Base-by-base conservation (phyloP, 495 filamentous ascomycete species). In the Acidomyces sp. region DNA sequence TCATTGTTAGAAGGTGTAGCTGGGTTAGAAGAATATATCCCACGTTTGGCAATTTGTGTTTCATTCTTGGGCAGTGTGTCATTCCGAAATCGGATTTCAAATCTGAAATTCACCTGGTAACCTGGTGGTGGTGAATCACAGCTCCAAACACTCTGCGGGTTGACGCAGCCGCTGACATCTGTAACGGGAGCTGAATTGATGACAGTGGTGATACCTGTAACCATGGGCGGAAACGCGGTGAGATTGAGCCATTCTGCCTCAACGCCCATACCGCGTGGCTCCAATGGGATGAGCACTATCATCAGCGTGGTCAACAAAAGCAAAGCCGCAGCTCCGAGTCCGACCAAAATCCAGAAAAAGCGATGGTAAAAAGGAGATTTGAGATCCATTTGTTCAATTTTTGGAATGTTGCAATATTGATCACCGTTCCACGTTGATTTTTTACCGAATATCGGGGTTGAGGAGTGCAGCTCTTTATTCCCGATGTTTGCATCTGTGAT, bases 151-250 rank as follows among this genome's bases (percentile, higher is more conserved):
- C 78, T 78, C 0, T 71, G 54, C 4, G 82, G 78, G 2, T 61
- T 60, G 18, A 85, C 72, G 46, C 86, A 94, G 3, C 68, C 72
- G 3, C 74, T 71, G 15, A 68, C 67, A 10, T 71, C 60, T 1
- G 64, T 54, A 1, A 70, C 64, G 25, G 75, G 63, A 24, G 78
- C 69, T 2, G 85, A 70, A 2, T 73, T 75, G 2, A 76, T 68
- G 20, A 94, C 69, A 0, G 85, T 92, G 21, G 76, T 66, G 38
- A 92, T 66, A 1, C 86, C 86, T 0, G 81, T 86, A 6, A 80
- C 82, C 41, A 94, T 83, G 0, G 86, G 80, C 24, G 86, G 86
- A 47, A 80, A 93, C 19, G 75, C 75, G 1, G 86, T 92, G 19
- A 93, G 56, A 52, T 92, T 93, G 23, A 92, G 66, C 74, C 80